Percentiles rank a stretch among this genome's conserved stretches.
Conservation (phyloP, 2,329 filamentous ascomycete species). For the Teratosphaeriaceae sp. region DNA sequence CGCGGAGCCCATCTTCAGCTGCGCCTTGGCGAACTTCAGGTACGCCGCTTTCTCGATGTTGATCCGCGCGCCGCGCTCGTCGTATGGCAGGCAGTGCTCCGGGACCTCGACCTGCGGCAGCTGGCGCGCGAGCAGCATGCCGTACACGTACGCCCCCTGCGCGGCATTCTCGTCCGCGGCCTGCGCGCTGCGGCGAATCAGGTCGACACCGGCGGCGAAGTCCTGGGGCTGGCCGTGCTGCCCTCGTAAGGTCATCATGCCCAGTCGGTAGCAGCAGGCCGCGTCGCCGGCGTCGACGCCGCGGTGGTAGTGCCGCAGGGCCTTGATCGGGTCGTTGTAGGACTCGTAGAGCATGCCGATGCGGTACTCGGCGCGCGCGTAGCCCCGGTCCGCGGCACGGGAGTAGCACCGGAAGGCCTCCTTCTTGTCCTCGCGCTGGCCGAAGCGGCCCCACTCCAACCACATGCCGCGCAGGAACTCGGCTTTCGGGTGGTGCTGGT, state of each 20-base stretch:
- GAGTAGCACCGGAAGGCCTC: constrained; percentile 87
- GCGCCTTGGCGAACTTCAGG: constrained; percentile 90
- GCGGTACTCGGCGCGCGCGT: constrained; percentile 84
- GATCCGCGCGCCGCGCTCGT: constrained; percentile 66
- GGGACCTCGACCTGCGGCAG: constrained; percentile 86
- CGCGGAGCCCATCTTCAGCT: constrained; percentile 95
- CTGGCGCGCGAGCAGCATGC: constrained; percentile 87
- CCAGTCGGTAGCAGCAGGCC: constrained; percentile 76
- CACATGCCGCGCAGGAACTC: constrained; percentile 94
- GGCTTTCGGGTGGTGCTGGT: constrained; percentile 87
- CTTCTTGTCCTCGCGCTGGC: constrained; percentile 82
- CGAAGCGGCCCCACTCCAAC: constrained; percentile 97
- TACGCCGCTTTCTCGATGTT: constrained; percentile 97
- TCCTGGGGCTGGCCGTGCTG: constrained; percentile 89
- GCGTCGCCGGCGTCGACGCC: constrained; percentile 79
- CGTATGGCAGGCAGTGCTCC: constrained; percentile 60
- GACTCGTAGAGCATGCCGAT: constrained; percentile 98
- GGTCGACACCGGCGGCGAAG: constrained; percentile 66
- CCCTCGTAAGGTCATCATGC: constrained; percentile 95
- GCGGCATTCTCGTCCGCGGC: constrained; percentile 93
- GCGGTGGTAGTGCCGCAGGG: constrained; percentile 80
- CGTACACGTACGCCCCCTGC: constrained; percentile 81
- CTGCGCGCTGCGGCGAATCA: constrained; percentile 77
- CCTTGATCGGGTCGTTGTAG: constrained; percentile 86
- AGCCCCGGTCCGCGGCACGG: constrained; percentile 77